These are phyloP conservation scores for Backusella australiensis DNA, from an alignment of 192 early-diverging fungal genomes.

Conservation along the genomic window DNA sequence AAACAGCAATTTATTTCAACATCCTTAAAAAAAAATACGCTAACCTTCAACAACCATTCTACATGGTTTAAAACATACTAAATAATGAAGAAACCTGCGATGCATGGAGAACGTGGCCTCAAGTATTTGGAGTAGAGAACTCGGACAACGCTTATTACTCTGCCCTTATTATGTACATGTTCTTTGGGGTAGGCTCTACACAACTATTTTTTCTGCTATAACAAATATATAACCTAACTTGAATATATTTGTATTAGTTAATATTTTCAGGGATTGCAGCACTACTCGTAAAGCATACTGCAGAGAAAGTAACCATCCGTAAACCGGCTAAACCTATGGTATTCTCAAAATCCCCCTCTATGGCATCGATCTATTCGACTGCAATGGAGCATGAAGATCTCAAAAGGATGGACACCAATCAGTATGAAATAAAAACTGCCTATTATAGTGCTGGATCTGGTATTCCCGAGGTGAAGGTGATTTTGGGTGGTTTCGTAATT, in stretches of 20 bases:
- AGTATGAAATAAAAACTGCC: conserved; percentile 53
- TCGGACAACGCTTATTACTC: conserved; percentile 16
- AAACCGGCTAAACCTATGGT: conserved; percentile 11
- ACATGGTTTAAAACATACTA: neutral
- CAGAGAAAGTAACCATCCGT: conserved; percentile 34
- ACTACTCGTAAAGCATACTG: conserved; percentile 57
- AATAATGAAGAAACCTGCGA: conserved; percentile 33
- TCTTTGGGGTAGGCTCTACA: conserved; percentile 34
- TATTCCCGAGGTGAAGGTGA: conserved; percentile 93
- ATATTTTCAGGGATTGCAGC: conserved; percentile 59
- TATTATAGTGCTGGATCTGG: conserved; percentile 89
- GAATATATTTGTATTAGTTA: conserved; percentile 18
- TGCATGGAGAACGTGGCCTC: conserved; percentile 53
- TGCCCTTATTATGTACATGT: conserved; percentile 35
- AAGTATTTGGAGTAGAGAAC: conserved; percentile 26
- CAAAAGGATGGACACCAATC: neutral
- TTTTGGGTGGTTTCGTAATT: conserved; percentile 92
- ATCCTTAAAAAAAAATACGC: neutral
- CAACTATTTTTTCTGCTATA: neutral
- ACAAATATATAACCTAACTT: neutral
- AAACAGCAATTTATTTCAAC: neutral
- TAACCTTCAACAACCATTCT: neutral
- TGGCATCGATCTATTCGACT: neutral
- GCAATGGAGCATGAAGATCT: neutral
- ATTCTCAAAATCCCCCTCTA: conserved; percentile 6